A percentile compares a stretch with the other conserved stretches of the same genome.
Conservation (phyloP, 1,284 basidiomycete species). For the Ustilago xerochloae region DNA sequence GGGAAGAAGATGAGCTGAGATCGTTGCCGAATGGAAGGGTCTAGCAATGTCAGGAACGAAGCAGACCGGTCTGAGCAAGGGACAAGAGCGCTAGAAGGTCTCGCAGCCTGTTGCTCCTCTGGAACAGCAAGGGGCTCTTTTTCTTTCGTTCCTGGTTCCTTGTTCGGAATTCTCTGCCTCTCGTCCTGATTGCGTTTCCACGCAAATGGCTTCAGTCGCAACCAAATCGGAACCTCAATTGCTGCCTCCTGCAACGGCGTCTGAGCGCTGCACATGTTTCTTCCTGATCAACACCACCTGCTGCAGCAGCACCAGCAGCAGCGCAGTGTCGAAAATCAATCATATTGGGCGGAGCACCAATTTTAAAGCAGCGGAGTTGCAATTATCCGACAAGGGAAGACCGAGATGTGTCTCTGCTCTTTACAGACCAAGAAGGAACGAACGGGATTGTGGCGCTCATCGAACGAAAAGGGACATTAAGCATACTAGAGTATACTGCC, state of each 20-base stretch:
- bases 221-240: constrained; percentile 1
- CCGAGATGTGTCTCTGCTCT: not conserved
- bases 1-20: too few relatives aligned
- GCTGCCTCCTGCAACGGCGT: constrained; percentile 9
- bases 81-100: not conserved
- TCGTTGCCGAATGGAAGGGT: not conserved
- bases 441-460: not conserved
- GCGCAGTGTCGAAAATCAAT: not conserved
- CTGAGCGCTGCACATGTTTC: constrained; percentile 10
- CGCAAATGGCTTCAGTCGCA: not conserved
- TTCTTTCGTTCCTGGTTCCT: constrained; percentile 12
- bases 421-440: not conserved
- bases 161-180: not conserved
- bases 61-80: not conserved
- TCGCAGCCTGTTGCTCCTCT: too few relatives aligned
- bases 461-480: too few relatives aligned
- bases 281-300: not conserved
- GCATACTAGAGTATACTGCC: too few relatives aligned
- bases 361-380: not conserved
- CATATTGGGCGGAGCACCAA: constrained; percentile 8
- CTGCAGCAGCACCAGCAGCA: not conserved
- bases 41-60: not conserved
- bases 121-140: constrained; percentile 5
- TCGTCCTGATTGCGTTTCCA: not conserved
- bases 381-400: constrained; percentile 6